These are phyloP conservation scores for Puya raimondii DNA, from an alignment of 176 grass and related monocot species.

Conservation along the genomic window DNA sequence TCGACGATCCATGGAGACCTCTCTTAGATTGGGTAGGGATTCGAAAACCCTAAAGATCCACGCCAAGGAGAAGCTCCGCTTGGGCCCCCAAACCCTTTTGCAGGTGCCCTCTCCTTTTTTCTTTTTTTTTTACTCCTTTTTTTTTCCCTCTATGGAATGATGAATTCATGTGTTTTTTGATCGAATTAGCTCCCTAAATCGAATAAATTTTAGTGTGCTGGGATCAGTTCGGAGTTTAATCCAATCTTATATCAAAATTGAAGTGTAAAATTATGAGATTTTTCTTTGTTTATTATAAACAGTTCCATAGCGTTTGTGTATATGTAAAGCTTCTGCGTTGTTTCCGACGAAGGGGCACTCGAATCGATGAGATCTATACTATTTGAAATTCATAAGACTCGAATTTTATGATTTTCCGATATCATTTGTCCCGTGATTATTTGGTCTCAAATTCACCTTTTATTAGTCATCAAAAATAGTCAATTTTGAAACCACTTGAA, in stretches of 20 bases:
- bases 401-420: no score
- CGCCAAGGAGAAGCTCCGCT: constrained; percentile 74
- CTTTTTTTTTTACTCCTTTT: background rate
- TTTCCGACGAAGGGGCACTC: no score
- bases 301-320: background rate
- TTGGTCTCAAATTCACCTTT: no score
- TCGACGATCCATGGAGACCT: constrained; percentile 50
- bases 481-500: background rate
- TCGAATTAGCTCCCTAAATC: no score
- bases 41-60: constrained; percentile 56
- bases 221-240: background rate
- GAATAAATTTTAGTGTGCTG: no score
- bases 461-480: background rate
- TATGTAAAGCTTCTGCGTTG: no score
- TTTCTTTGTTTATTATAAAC: background rate
- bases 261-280: background rate
- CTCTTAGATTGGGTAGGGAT: constrained; percentile 55
- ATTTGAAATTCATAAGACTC: no score
- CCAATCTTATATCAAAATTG: background rate
- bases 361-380: no score
- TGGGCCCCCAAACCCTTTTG: constrained; percentile 45
- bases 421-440: no score
- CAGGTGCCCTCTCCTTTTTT: constrained; percentile 27
- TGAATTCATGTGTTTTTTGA: background rate
- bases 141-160: no score